Base-by-base conservation (phyloP, 306 rosid species). In the Sechiopsis laciniata region DNA sequence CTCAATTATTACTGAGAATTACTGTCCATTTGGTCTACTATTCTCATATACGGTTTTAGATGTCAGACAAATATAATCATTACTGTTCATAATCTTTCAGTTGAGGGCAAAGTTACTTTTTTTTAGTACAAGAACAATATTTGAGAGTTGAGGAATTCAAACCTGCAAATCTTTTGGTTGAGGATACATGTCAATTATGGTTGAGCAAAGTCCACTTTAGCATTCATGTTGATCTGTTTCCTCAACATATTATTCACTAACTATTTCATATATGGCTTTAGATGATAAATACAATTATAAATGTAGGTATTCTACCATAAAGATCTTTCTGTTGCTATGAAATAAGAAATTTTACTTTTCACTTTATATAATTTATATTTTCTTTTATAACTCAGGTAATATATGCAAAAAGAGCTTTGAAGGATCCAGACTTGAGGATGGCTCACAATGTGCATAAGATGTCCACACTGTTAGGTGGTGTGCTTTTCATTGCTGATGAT, bases 401-500 rank as follows among this genome's bases (percentile, higher is more conserved):
- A 65, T 95, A 89, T 76, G 97, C 99, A 13, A 88, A 80, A 80
- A 86, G 97, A 83, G 99, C 97, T 19, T 61, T 86, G 78, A 84
- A 91, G 74, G 90, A 95, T 88, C 96, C 96, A 67, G 95, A 89
- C 72, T 76, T 95, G 80, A 89, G 86, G 76, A 85, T 35, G 85
- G 92, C 86, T 5, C 91, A 91, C 83, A 88, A 78, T 54, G 84
- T 91, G 79, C 99, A 95, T 70, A 95, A 95, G 84, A 80, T 88
- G 95, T 95, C 99, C 0, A 80, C 95, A 40, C 57, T 95, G 63
- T 16, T 89, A 74, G 88, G 99, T 2, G 97, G 96, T 42, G 75
- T 81, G 71, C 87, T 95, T 70, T 95, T 95, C 72, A 12, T 91
- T 16, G 97, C 99, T 0, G 99, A 95, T 55, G 99, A 95, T 76